Base-by-base conservation (phyloP, 441 rosid genomes). In the Gossypium trilobum region DNA sequence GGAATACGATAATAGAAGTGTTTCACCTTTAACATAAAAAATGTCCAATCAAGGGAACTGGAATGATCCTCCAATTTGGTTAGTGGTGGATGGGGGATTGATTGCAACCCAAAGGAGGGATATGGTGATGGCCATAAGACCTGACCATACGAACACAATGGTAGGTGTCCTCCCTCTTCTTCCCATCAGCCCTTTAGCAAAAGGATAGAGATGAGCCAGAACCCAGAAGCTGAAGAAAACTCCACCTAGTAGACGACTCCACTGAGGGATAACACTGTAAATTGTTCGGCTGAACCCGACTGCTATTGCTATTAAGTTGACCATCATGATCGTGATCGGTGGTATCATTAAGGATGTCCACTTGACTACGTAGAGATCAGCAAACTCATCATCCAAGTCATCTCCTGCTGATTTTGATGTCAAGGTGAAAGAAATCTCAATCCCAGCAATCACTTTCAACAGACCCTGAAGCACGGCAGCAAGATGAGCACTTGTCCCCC, bases 201-300 rank as follows among this genome's bases (percentile, higher is more conserved):
- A 91, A 1, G 97, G 97, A 67, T 91, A 91, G 55, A 91, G 87
- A 86, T 91, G 97, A 72, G 92, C 95, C 85, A 91, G 77, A 0
- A 90, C 97, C 97, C 97, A 91, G 77, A 91, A 90, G 78, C 97
- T 91, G 80, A 91, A 91, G 85, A 91, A 91, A 68, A 89, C 93
- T 57, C 97, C 97, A 50, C 97, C 97, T 31, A 91, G 69, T 57
- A 91, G 77, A 25, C 83, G 80, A 80, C 97, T 91, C 97, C 97
- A 91, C 57, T 91, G 89, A 0, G 97, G 97, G 31, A 89, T 79
- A 17, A 67, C 79, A 33, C 97, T 91, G 80, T 91, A 91, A 16
- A 91, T 88, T 1, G 97, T 91, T 71, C 97, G 78, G 84, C 97
- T 91, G 57, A 91, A 83, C 55, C 95, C 97, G 0, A 91, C 97